These are phyloP conservation scores for Psilocybe sp. DNA, from an alignment of 768 basidiomycete species.

Conservation along the genomic window DNA sequence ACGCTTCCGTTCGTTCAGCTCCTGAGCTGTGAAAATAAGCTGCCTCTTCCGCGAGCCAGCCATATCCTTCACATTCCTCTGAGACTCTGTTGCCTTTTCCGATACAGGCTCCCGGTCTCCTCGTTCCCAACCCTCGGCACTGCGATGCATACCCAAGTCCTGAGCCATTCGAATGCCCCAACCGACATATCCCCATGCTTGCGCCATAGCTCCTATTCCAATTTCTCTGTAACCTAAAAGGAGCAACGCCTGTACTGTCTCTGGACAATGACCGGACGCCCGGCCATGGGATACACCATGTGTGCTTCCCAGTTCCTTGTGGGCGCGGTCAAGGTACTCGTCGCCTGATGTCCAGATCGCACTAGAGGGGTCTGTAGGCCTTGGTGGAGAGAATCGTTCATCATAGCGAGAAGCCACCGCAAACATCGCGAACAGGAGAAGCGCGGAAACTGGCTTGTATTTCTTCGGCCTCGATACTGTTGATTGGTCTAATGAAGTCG, in stretches of 20 bases:
- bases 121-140: conserved; percentile 75
- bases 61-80: neutral
- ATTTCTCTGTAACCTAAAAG: conserved; percentile 83
- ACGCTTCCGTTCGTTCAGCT: conserved; percentile 67
- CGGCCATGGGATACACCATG: conserved; percentile 57
- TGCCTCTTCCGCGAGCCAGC: neutral
- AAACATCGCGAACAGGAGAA: conserved; percentile 82
- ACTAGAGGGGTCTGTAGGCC: conserved; percentile 38
- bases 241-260: conserved; percentile 76
- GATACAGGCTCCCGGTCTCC: conserved; percentile 41
- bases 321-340: conserved; percentile 64
- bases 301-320: conserved; percentile 58
- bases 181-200: conserved; percentile 83
- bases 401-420: conserved; percentile 74
- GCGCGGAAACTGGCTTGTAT: conserved; percentile 47
- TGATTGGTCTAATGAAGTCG: too few relatives aligned
- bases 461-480: too few relatives aligned
- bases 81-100: neutral
- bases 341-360: conserved; percentile 86
- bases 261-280: conserved; percentile 32
- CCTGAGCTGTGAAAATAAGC: conserved; percentile 53
- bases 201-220: conserved; percentile 86
- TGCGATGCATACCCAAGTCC: conserved; percentile 80
- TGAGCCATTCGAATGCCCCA: conserved; percentile 94
- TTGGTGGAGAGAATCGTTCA: conserved; percentile 26